Evolutionary conservation across 352 stramenopile genomes (phyloP).

Genomic region (Ochromonadaceae sp.): DNA sequence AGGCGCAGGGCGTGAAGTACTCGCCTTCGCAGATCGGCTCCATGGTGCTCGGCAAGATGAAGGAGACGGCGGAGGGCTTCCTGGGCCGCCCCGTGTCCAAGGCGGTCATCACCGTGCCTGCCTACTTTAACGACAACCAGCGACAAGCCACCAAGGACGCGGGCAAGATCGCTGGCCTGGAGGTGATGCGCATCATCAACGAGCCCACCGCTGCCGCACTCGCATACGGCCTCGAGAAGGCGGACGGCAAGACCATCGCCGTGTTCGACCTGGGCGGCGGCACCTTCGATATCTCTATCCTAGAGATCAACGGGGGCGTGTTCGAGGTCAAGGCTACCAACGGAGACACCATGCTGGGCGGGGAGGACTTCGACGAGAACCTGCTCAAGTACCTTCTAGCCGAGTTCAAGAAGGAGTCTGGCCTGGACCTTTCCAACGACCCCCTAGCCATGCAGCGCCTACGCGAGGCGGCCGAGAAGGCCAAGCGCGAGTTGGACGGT

Average conservation of each 20-base stretch:
- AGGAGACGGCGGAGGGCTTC: slow-evolving; percentile 82
- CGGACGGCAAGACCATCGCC: slow-evolving; percentile 85
- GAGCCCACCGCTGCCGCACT: slow-evolving; percentile 88
- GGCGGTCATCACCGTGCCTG: slow-evolving; percentile 85
- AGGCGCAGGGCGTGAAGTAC: slow-evolving; percentile 76
- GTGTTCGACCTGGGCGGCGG: slow-evolving; percentile 95
- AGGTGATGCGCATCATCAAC: slow-evolving; percentile 91
- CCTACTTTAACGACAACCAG: slow-evolving; percentile 93
- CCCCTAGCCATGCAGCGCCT: slow-evolving; percentile 88
- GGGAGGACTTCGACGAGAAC: slow-evolving; percentile 92
- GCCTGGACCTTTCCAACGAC: slow-evolving; percentile 81
- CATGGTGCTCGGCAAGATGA: slow-evolving; percentile 97
- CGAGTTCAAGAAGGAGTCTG: slow-evolving; percentile 87
- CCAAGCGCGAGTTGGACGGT: slow-evolving; percentile 89
- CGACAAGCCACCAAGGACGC: slow-evolving; percentile 90
- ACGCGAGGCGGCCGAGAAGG: slow-evolving; percentile 68
- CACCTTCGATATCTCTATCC: slow-evolving; percentile 95
- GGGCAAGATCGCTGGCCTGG: slow-evolving; percentile 80
- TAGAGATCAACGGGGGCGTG: slow-evolving; percentile 83
- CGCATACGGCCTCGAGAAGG: slow-evolving; percentile 95
- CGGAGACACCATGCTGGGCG: slow-evolving; percentile 83
- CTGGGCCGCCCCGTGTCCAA: slow-evolving; percentile 68
- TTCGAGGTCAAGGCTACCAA: slow-evolving; percentile 92
- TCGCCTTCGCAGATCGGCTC: slow-evolving; percentile 81
- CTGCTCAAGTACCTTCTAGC: slow-evolving; percentile 75